Evolutionary conservation across 164 flowering plant species (phyloP).

Genomic region (Nymphaea thermarum): DNA sequence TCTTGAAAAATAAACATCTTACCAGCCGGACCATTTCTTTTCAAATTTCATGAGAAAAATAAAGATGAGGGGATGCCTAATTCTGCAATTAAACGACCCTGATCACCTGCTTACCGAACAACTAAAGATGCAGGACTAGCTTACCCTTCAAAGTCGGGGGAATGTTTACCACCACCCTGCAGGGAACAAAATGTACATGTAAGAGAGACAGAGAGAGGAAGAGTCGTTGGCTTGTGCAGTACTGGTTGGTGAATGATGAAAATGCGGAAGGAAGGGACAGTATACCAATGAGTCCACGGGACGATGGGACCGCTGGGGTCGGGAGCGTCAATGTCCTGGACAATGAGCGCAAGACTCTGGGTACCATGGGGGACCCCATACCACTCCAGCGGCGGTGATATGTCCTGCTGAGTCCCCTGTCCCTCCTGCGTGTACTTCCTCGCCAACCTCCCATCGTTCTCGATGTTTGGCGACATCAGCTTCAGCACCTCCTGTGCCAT

Average conservation of each 20-base stretch:
- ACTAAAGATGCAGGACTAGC: not conserved
- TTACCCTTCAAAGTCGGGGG: slow-evolving; percentile 51
- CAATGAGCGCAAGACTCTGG: slow-evolving; percentile 53
- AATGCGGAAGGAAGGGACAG: not conserved
- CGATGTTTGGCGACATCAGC: slow-evolving; percentile 30
- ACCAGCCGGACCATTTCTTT: too few species aligned
- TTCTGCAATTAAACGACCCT: too few species aligned
- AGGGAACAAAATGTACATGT: not conserved
- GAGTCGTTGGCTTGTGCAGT: not conserved
- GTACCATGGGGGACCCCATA: slow-evolving; percentile 72
- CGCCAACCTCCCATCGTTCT: slow-evolving; percentile 46
- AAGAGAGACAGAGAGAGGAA: not conserved
- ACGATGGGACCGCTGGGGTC: slow-evolving; percentile 52
- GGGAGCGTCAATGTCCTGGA: slow-evolving; percentile 64
- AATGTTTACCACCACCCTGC: slow-evolving; percentile 55
- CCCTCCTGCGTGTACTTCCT: slow-evolving; percentile 64
- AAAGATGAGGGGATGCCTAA: too few species aligned
- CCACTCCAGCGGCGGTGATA: slow-evolving; percentile 86
- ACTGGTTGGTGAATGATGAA: too few species aligned
- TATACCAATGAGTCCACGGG: slow-evolving; percentile 47
- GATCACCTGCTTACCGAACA: not conserved
- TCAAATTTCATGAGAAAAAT: too few species aligned
- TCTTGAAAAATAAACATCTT: too few species aligned
- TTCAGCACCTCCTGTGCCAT: slow-evolving; percentile 41
- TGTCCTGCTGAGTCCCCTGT: slow-evolving; percentile 56